Base-by-base conservation (phyloP, 2,329 filamentous ascomycete genomes). In the Cladosporium cucumerinum region DNA sequence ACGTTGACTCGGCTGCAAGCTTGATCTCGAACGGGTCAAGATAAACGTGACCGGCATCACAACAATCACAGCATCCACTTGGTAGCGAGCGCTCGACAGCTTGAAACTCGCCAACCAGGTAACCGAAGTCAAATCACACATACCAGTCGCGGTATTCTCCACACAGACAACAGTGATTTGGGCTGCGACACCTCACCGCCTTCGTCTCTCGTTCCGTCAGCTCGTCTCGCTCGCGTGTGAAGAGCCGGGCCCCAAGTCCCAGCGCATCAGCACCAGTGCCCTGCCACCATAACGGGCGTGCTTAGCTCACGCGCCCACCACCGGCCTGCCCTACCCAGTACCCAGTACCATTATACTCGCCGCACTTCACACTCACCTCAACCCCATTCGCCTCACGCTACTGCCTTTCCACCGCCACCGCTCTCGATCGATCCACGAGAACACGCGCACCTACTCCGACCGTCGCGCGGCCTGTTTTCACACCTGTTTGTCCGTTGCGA, bases 221-320 rank as follows among this genome's bases (percentile, higher is more conserved):
- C 52, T 57, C 54, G 54, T 32, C 32, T 39, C 32, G 26, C 28
- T 48, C 43, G 36, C 36, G 36, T 51, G 54, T 57, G 54, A 57
- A 57, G 54, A 57, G 28, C 10, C 10, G 14, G 23, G 25, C 52
- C 52, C 28, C 28, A 30, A 52, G 21, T 3, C 49, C 51, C 51
- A 32, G 51, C 51, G 51, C 48, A 54, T 30, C 51, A 54, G 51
- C 51, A 30, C 49, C 7, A 52, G 49, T 57, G 54, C 30, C 54
- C 54, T 16, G 54, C 54, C 54, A 57, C 54, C 54, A 32, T 32
- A 54, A 51, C 48, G 23, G 48, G 48, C 54, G 21, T 57, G 32
- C 54, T 39, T 57, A 39, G 54, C 28, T 25, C 54, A 57, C 54
- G 54, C 54, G 54, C 30, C 26, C 54, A 57, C n/a, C 54, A n/a